Evolutionary conservation across 352 stramenopile species (phyloP).

Genomic region (Phytophthora meadii): DNA sequence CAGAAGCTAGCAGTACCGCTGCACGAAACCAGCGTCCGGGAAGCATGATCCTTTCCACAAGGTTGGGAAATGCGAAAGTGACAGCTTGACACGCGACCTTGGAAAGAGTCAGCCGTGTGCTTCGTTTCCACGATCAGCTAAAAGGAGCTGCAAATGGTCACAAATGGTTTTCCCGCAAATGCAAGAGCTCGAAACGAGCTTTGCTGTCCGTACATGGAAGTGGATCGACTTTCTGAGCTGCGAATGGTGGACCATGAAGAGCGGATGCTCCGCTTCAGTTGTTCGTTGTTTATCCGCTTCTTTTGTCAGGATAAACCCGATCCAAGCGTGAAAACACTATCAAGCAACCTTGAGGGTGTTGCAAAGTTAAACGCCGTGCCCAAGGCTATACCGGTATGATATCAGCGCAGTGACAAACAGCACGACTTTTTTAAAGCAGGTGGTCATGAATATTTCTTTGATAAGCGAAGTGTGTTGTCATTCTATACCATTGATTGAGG

Average conservation of each 20-base stretch:
- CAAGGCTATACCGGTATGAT: neutral
- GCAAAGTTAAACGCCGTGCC: neutral
- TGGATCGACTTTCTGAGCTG: too few species aligned
- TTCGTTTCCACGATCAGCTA: conserved; percentile 7
- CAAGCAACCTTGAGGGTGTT: neutral
- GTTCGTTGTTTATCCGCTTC: neutral
- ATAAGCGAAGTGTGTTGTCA: neutral
- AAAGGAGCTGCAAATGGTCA: neutral
- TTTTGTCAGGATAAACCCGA: conserved; percentile 2
- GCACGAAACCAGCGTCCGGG: conserved; percentile 20
- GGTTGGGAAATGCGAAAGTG: conserved; percentile 27
- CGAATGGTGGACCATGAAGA: too few species aligned
- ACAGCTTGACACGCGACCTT: conserved; percentile 1
- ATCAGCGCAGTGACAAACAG: neutral
- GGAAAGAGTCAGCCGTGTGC: conserved; percentile 7
- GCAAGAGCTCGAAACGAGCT: conserved; percentile 25
- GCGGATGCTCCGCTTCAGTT: neutral
- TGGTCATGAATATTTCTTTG: neutral
- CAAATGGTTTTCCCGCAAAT: conserved; percentile 3
- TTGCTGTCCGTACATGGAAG: conserved; percentile 17
- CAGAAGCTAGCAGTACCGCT: conserved; percentile 23
- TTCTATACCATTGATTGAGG: too few species aligned
- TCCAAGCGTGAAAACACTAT: conserved; percentile 13
- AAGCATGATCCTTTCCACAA: conserved; percentile 24
- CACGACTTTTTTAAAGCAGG: neutral